Evolutionary conservation across 78 protist genomes (phyloP).

Genomic region (Emiliania huxleyi): DNA sequence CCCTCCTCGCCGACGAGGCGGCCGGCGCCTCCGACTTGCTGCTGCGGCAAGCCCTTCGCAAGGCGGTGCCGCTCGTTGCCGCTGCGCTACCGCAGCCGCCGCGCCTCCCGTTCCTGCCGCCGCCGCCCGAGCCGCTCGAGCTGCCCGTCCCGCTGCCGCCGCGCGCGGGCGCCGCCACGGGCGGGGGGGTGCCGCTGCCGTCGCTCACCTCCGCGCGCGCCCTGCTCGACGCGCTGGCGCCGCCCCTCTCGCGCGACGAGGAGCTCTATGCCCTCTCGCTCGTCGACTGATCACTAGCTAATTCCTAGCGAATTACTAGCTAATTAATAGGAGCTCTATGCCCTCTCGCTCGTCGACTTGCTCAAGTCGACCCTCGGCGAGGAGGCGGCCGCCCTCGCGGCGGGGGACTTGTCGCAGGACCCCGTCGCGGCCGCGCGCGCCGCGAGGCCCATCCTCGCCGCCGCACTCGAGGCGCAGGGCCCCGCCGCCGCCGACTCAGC

Average conservation of each 20-base stretch:
- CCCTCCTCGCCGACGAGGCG: constrained; percentile 19
- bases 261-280: constrained; percentile 49
- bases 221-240: constrained; percentile 37
- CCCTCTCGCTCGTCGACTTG: constrained; percentile 46
- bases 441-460: not conserved
- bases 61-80: not conserved
- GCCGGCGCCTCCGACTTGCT: constrained; percentile 34
- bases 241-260: constrained; percentile 44
- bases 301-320: too few species aligned
- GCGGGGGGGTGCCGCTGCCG: not conserved
- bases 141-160: not conserved
- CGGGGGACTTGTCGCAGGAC: constrained; percentile 2
- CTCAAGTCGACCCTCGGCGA: not conserved
- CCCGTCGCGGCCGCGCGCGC: constrained; percentile 25
- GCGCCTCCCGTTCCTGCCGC: not conserved
- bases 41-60: constrained; percentile 20
- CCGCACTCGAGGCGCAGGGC: not conserved
- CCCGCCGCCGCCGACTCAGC: not conserved
- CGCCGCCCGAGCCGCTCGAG: not conserved
- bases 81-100: constrained; percentile 2
- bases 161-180: not conserved
- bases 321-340: too few species aligned
- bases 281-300: too few species aligned
- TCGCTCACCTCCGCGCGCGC: not conserved
- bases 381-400: constrained; percentile 10